Base-by-base conservation (phyloP, 495 filamentous ascomycete genomes). In the Staphylotrichum longicolle region DNA sequence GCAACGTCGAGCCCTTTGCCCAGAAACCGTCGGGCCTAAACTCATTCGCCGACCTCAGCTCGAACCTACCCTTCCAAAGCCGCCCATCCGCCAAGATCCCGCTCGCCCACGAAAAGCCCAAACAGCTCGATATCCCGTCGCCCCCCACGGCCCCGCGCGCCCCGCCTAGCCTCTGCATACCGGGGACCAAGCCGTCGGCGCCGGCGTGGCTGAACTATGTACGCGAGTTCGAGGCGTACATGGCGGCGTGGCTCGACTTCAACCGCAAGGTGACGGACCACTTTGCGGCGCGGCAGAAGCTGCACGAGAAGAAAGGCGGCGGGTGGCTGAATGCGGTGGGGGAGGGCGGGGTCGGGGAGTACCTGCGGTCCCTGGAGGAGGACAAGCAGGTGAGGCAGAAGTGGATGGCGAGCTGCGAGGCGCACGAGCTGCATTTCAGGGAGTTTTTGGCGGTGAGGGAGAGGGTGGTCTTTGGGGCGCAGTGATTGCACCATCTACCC, bases 31-130 rank as follows among this genome's bases (percentile, higher is more conserved):
- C 72, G 32, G 83, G 86, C 12, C 84, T 93, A 5, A 73, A 78
- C 20, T 84, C 85, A 41, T 79, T 95, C 39, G 78, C 80, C 27
- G 89, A 90, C 63, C 73, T 96, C 41, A 79, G 78, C 32, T 75
- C 81, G 7, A 86, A 78, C 2, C 82, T 96, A 2, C 91, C 91
- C 0, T 94, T 93, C 70, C 74, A 86, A 60, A 92, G 88, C 46
- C 75, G 79, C 35, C 69, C 91, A 1, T 80, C 86, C 5, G 62
- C 72, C 20, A 72, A 74, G 14, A 68, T 78, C 15, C 78, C 79
- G 2, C 54, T 78, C 20, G 61, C 68, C n/a, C 45, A 56, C 49
- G 72, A 67, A 32, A 74, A 76, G 57, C 61, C 69, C 5, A 52
- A 54, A n/a, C 61, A 63, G 35, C 75, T 90, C 5, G 63, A 75